Evolutionary conservation across 176 grass and related monocot genomes (phyloP).

Genomic region (Melocanna baccifera): DNA sequence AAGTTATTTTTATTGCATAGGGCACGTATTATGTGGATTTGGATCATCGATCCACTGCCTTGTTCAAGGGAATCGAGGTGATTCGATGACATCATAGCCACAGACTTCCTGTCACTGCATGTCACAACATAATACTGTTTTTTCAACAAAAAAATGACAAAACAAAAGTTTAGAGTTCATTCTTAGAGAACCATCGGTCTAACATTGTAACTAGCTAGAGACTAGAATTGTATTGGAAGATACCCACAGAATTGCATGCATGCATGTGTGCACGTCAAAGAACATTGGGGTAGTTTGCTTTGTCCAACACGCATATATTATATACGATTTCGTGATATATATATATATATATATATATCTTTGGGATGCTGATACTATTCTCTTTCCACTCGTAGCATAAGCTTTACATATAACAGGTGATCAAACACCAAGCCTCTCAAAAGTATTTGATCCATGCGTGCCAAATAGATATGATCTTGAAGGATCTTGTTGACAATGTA

Average conservation of each 20-base stretch:
- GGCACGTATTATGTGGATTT: neutral
- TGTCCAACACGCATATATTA: neutral
- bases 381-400: neutral
- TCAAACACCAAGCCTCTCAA: neutral
- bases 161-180: neutral
- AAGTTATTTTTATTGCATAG: neutral
- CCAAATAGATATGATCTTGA: neutral
- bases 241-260: neutral
- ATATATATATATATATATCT: too few species aligned
- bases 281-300: neutral
- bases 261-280: neutral
- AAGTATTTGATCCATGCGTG: neutral
- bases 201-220: neutral
- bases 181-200: neutral
- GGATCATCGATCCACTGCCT: neutral
- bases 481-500: neutral
- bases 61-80: neutral
- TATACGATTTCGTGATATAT: neutral
- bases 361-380: neutral
- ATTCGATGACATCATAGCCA: neutral
- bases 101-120: neutral
- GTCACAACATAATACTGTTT: neutral
- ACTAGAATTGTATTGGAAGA: neutral
- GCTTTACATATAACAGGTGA: neutral
- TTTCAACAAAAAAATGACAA: neutral